Evolutionary conservation across 1,284 basidiomycete species (phyloP), one percentile per base, ranked within the genome.

Genomic region (Cutaneotrichosporon mucoides): DNA sequence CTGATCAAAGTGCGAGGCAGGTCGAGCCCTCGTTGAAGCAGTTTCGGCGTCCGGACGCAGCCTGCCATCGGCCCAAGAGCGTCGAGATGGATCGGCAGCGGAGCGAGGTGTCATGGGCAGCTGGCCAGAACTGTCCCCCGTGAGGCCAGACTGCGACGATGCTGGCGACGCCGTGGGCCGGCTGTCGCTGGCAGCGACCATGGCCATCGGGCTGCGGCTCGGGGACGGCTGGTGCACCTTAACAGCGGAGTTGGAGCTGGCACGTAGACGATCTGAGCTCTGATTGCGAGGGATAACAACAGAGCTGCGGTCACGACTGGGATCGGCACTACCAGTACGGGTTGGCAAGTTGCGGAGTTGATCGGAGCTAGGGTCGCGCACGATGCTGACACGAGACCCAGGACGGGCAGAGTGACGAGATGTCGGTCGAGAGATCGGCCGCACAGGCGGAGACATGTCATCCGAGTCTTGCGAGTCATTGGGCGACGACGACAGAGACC

Each of bases 31-130:
- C 9, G 24, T 15, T 3, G 53, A 38, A 3, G 48, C 38, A 36
- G 49, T 4, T 9, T 44, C 13, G 6, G 52, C 11, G 34, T 60
- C 56, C 34, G 6, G 24, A 13, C 55, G 33, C 5, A 40, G 12
- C n/a, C 59, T 24, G 50, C 10, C 54, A 8, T 61, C 59, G 11
- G 53, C 59, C 62, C 62, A 64, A 6, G 62, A 64, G n/a, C 54
- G 54, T 24, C 61, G 57, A 7, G 48, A 24, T 16, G 56, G 41
- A 5, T 65, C 61, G 12, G 37, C 52, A 13, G 24, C 44, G 16
- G 63, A 65, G 33, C 64, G 60, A 2, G 68, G 68, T 2, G 68
- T 69, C 52, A 65, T 59, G 9, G 68, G 68, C 55, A 64, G 61
- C 47, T 57, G 59, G n/a, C 51, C 41, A 7, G 57, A 56, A 6